Evolutionary conservation across 768 basidiomycete species (phyloP), one percentile per base, ranked within the genome.

Genomic region (Trametes elegans): DNA sequence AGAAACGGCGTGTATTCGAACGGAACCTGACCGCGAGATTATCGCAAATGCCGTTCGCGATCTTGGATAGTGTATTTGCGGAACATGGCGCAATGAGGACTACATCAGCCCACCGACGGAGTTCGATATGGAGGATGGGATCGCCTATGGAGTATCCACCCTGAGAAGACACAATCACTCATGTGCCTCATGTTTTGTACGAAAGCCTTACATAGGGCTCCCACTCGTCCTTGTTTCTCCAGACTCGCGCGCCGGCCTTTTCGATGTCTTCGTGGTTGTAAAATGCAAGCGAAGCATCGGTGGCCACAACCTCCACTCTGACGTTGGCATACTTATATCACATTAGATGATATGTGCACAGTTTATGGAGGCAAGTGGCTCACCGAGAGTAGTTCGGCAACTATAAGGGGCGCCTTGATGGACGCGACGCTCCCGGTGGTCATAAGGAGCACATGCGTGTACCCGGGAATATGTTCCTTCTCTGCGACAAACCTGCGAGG

Each of bases 361-460:
- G n/a, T 11, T 19, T 7, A 31, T 31, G n/a, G 18, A 26, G 14
- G 16, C 10, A 16, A 5, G 38, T 11, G 35, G 79, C 88, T 39
- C 47, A 88, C 87, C 58, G 74, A 72, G 38, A 88, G 74, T 27
- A 98, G 77, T 59, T 87, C 88, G 26, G 77, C 70, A 18, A 92
- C 90, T 55, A 99, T 97, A 49, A 97, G 78, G 4, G 95, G 93
- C 1, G 86, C 86, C 66, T 98, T 98, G 66, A 98, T 82, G 47
- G 93, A 93, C 0, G 96, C 95, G 8, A 99, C 96, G 65, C 91
- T 94, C n/a, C 96, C 95, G 0, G 93, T 91, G 0, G 89, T 86
- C 56, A 98, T 84, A 34, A 98, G 76, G 4, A 98, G 71, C 39
- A 97, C 82, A 65, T 95, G 88, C 0, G 73, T 76, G 57, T 68